phyloP scores from a whole-genome alignment of 2,329 filamentous ascomycete genomes.

The Bisporella sp. region DNA sequence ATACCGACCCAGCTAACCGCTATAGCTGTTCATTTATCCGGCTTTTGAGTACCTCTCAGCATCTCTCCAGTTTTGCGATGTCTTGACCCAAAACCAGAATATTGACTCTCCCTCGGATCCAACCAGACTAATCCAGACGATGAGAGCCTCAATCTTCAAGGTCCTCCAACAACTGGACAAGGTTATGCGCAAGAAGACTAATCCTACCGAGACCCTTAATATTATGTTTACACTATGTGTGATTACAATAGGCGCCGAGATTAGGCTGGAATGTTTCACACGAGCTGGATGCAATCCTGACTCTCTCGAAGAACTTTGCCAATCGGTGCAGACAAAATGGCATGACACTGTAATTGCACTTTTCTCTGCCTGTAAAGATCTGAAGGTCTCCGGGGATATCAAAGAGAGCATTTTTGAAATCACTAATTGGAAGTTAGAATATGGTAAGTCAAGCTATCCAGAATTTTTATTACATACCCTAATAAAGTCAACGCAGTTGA shows the following conservation, averaged over 20 bases:
- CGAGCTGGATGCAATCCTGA: background rate
- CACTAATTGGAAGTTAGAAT: constrained; percentile 7
- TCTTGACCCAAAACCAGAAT: background rate
- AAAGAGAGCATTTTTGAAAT: constrained; percentile 6
- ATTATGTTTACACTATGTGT: constrained; percentile 7
- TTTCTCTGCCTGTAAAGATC: constrained; percentile 7
- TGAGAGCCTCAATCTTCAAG: constrained; percentile 4
- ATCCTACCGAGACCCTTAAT: constrained; percentile 1
- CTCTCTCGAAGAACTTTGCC: background rate
- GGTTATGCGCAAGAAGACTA: constrained; percentile 6
- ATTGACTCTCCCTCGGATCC: background rate
- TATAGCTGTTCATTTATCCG: constrained; percentile 2
- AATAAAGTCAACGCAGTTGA: background rate
- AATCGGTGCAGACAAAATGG: constrained; percentile 6
- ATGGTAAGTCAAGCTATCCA: constrained; percentile 3
- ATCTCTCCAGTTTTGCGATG: constrained; percentile 5
- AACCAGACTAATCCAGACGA: background rate
- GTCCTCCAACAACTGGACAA: constrained; percentile 6
- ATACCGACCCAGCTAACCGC: background rate
- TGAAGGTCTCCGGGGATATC: constrained; percentile 6
- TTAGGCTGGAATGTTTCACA: constrained; percentile 4
- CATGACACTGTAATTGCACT: constrained; percentile 7
- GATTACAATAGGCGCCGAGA: constrained; percentile 5
- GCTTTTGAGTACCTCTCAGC: constrained; percentile 6
- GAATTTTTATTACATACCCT: background rate